Conservation (phyloP, 2,329 filamentous ascomycete genomes). For the Nothopassalora personata region DNA sequence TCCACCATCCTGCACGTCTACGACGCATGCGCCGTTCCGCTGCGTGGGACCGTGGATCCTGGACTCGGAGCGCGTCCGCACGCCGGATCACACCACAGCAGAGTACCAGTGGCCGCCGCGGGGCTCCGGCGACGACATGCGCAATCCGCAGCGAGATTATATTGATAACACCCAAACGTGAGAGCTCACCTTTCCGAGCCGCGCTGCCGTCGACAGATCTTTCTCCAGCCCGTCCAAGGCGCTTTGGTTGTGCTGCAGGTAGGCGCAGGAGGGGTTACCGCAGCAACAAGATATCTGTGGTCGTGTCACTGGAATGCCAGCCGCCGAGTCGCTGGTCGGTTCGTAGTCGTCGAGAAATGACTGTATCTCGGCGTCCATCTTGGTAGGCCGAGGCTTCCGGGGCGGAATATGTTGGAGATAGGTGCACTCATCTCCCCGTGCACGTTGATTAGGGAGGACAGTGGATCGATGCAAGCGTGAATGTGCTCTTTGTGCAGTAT, state of each 20-base stretch:
- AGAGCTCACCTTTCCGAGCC: slow-evolving; percentile 80
- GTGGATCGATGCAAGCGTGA: neutral
- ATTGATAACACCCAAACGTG: neutral
- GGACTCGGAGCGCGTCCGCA: slow-evolving; percentile 1
- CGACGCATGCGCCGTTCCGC: neutral
- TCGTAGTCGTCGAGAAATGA: slow-evolving; percentile 8
- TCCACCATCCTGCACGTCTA: neutral
- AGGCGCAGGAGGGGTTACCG: slow-evolving; percentile 71
- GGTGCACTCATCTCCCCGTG: slow-evolving; percentile 1
- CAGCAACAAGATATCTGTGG: slow-evolving; percentile 64
- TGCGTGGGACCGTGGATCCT: neutral
- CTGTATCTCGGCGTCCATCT: slow-evolving; percentile 1
- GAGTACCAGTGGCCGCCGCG: neutral
- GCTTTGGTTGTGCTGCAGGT: slow-evolving; percentile 72
- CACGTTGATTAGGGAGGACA: too few species aligned
- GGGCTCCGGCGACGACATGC: neutral
- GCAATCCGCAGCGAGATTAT: neutral
- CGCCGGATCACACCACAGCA: neutral
- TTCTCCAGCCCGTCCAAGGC: slow-evolving; percentile 77
- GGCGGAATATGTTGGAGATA: neutral
- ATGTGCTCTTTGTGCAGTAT: neutral
- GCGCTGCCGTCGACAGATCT: slow-evolving; percentile 79
- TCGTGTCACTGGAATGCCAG: slow-evolving; percentile 17
- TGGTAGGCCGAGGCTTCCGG: neutral
- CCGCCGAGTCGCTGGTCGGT: neutral